These are phyloP conservation scores for Chamaecrista fasciculata DNA, from an alignment of 306 rosid genomes.

Conservation along the genomic window DNA sequence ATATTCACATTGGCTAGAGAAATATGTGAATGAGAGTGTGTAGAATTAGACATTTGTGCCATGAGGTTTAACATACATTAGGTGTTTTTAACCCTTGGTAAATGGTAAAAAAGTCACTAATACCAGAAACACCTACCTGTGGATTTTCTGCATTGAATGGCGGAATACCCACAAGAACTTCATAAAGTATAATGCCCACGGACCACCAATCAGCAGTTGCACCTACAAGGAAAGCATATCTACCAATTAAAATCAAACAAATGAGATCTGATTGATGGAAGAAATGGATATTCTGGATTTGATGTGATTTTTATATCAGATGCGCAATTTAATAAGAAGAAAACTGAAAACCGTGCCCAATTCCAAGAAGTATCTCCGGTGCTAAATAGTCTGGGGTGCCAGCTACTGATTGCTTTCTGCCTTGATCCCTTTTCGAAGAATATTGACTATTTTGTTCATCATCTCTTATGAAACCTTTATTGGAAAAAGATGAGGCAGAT, in stretches of 20 bases:
- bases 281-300: too few relatives aligned
- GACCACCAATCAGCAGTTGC: slow-evolving; percentile 99
- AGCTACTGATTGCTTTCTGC: slow-evolving; percentile 68
- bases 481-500: slow-evolving; percentile 64
- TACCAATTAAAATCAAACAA: slow-evolving; percentile 6
- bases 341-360: slow-evolving; percentile 80
- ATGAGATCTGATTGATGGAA: neutral
- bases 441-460: slow-evolving; percentile 46
- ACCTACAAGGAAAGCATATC: slow-evolving; percentile 46
- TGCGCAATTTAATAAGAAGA: slow-evolving; percentile 33
- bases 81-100: too few relatives aligned
- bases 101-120: too few relatives aligned
- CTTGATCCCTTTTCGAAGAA: slow-evolving; percentile 57
- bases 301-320: slow-evolving; percentile 10
- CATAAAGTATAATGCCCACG: slow-evolving; percentile 90
- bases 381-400: slow-evolving; percentile 99
- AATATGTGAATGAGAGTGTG: too few relatives aligned
- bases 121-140: slow-evolving; percentile 50
- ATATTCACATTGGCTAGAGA: too few relatives aligned
- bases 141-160: slow-evolving; percentile 95
- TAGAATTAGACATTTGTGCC: too few relatives aligned
- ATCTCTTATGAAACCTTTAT: slow-evolving; percentile 48
- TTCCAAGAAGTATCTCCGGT: slow-evolving; percentile 99
- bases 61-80: neutral
- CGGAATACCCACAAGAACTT: slow-evolving; percentile 92